phyloP scores from a whole-genome alignment of 441 rosid genomes.

The Pelargonium cotyledonis region DNA sequence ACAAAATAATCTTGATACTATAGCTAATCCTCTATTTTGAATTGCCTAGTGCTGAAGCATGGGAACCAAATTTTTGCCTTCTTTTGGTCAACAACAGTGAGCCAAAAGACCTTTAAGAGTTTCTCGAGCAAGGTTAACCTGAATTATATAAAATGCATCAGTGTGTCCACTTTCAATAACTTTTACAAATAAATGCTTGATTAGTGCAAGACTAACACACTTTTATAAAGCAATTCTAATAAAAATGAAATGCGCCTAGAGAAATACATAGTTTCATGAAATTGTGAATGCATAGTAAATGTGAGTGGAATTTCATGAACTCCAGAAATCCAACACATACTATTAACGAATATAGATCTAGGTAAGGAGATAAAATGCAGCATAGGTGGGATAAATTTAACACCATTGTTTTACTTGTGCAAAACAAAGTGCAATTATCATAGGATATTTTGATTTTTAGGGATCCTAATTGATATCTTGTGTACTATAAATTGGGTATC shows the following conservation, averaged over 20 bases:
- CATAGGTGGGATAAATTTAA: background rate
- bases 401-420: background rate
- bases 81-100: constrained; percentile 82
- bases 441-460: too few relatives aligned
- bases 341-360: background rate
- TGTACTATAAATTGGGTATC: too few relatives aligned
- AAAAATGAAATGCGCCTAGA: background rate
- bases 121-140: constrained; percentile 96
- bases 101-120: constrained; percentile 91
- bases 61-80: constrained; percentile 63
- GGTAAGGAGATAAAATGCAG: background rate
- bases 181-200: background rate
- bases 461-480: too few relatives aligned
- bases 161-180: background rate
- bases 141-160: constrained; percentile 8
- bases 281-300: background rate
- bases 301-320: background rate
- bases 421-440: background rate
- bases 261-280: background rate
- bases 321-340: background rate
- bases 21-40: too few relatives aligned
- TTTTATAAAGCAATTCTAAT: background rate
- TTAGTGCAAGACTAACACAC: background rate
- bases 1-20: too few relatives aligned
- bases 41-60: constrained; percentile 49